These are phyloP conservation scores for Aureobasidium sp. DNA, from an alignment of 2,329 filamentous ascomycete species.

Conservation along the genomic window DNA sequence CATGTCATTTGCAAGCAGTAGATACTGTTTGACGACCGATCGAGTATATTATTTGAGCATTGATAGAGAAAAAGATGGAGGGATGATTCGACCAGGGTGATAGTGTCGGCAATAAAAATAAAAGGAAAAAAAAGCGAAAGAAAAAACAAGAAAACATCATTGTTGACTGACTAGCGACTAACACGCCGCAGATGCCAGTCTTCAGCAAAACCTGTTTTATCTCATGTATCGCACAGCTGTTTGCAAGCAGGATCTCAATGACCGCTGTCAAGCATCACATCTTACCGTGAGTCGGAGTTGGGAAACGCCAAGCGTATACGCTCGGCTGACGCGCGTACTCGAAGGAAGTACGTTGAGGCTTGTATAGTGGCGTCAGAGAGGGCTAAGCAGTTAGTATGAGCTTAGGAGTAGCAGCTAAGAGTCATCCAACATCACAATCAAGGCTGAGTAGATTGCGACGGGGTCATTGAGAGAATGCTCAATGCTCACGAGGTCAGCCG, in stretches of 20 bases:
- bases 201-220: not conserved
- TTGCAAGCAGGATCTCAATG: not conserved
- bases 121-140: no score
- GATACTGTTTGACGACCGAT: no score
- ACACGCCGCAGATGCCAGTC: no score
- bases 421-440: not conserved
- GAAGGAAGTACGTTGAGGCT: not conserved
- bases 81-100: not conserved
- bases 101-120: not conserved
- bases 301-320: constrained; percentile 6
- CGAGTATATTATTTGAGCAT: not conserved
- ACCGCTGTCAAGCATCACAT: not conserved
- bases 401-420: constrained; percentile 5
- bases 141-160: not conserved
- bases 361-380: not conserved
- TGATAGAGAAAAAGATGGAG: not conserved
- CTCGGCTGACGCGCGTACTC: constrained; percentile 9
- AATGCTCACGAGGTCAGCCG: not conserved
- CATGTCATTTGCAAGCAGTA: not conserved
- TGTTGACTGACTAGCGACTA: not conserved
- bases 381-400: constrained; percentile 7
- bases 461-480: not conserved
- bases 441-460: constrained; percentile 6
- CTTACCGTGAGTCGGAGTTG: not conserved
- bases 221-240: not conserved